Evolutionary conservation across 2,329 filamentous ascomycete species (phyloP).

Genomic region (Graphium sp.): DNA sequence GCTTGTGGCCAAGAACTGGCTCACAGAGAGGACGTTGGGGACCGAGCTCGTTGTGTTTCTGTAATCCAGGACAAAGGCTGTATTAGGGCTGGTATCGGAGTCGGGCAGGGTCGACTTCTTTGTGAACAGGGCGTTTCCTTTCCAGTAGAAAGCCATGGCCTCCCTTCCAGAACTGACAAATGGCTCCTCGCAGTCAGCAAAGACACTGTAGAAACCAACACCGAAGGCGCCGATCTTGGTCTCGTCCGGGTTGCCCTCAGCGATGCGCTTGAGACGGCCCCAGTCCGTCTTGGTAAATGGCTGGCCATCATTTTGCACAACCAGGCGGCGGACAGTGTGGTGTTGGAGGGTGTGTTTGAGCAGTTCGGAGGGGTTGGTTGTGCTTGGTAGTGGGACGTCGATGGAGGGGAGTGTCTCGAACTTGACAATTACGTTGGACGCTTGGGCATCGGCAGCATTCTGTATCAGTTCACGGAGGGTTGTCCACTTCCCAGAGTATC

Average conservation of each 20-base stretch:
- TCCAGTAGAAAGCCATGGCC: slow-evolving; percentile 99
- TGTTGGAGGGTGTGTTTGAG: slow-evolving; percentile 73
- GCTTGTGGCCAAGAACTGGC: slow-evolving; percentile 87
- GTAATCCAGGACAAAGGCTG: slow-evolving; percentile 90
- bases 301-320: slow-evolving; percentile 85
- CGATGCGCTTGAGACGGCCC: slow-evolving; percentile 85
- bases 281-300: slow-evolving; percentile 84
- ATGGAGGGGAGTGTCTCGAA: slow-evolving; percentile 83
- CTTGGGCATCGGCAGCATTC: slow-evolving; percentile 94
- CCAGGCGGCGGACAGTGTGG: slow-evolving; percentile 71
- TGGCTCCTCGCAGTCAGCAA: slow-evolving; percentile 93
- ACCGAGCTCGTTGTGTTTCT: slow-evolving; percentile 75
- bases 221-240: slow-evolving; percentile 98
- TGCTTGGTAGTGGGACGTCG: slow-evolving; percentile 51
- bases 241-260: slow-evolving; percentile 97
- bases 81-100: slow-evolving; percentile 50
- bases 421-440: slow-evolving; percentile 73
- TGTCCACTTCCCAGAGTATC: slow-evolving; percentile 93
- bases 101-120: slow-evolving; percentile 61
- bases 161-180: slow-evolving; percentile 87
- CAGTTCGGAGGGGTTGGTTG: slow-evolving; percentile 49
- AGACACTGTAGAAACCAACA: slow-evolving; percentile 96
- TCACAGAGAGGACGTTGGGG: slow-evolving; percentile 70
- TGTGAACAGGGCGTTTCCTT: slow-evolving; percentile 92
- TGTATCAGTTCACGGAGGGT: slow-evolving; percentile 86